These are phyloP conservation scores for Solanum tarijense DNA, from an alignment of 257 asterid species.

Conservation along the genomic window DNA sequence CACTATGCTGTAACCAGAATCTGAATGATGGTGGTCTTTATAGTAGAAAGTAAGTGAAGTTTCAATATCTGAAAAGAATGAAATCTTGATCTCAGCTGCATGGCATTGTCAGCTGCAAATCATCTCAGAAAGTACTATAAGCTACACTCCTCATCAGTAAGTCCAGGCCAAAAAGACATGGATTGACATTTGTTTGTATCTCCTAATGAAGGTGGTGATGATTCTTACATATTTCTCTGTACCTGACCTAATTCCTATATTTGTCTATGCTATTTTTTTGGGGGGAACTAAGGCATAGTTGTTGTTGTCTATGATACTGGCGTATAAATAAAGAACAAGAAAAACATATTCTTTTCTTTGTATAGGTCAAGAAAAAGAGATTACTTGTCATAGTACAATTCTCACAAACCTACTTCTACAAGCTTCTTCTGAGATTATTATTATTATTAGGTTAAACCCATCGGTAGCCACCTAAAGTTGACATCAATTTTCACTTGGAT, in stretches of 20 bases:
- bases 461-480: neutral
- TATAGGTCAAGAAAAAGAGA: neutral
- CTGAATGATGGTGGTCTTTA: neutral
- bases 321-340: neutral
- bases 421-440: neutral
- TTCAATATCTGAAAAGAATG: neutral
- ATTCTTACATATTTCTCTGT: neutral
- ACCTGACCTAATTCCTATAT: neutral
- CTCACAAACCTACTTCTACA: neutral
- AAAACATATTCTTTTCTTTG: neutral
- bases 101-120: neutral
- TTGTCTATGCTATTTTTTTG: neutral
- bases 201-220: neutral
- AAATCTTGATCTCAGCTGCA: neutral
- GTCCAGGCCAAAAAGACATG: neutral
- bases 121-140: neutral
- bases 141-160: neutral
- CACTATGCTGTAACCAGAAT: neutral
- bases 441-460: neutral
- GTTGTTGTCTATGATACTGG: neutral
- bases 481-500: neutral
- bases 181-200: neutral
- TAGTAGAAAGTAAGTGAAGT: neutral
- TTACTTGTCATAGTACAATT: neutral
- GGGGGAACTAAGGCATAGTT: neutral